A percentile compares a stretch with the other conserved stretches of the same genome.
phyloP scores from a whole-genome alignment of 257 asterid genomes.

The Solanum rostratum region DNA sequence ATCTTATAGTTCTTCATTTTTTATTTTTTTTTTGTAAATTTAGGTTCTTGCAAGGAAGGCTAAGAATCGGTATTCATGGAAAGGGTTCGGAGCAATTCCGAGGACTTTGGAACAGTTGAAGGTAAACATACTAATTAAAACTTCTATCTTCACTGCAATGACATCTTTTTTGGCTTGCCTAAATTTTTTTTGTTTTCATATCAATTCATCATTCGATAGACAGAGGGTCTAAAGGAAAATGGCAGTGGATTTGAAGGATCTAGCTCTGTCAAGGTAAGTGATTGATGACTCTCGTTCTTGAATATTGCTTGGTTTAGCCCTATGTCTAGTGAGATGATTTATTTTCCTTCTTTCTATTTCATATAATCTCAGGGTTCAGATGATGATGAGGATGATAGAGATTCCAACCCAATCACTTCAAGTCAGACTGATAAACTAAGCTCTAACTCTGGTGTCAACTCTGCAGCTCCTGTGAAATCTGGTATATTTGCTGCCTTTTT shows the following conservation, averaged over 20 bases:
- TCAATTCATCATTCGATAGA: constrained; percentile 23
- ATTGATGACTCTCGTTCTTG: not conserved
- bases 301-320: not conserved
- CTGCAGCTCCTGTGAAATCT: constrained; percentile 18
- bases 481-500: constrained; percentile 18
- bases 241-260: constrained; percentile 38
- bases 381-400: constrained; percentile 67
- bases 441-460: constrained; percentile 26
- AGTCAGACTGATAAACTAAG: constrained; percentile 44
- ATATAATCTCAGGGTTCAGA: constrained; percentile 47
- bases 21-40: constrained; percentile 1
- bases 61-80: constrained; percentile 83
- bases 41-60: constrained; percentile 83
- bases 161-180: not conserved
- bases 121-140: constrained; percentile 12
- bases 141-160: not conserved
- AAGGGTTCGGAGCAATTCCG: constrained; percentile 84
- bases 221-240: constrained; percentile 56
- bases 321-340: not conserved
- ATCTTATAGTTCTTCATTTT: not conserved
- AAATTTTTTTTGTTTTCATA: not conserved
- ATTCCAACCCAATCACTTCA: constrained; percentile 29
- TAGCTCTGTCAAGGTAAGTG: constrained; percentile 6
- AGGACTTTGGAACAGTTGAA: constrained; percentile 56
- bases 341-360: not conserved